Base-by-base conservation (phyloP, 345 rosid species). In the Euphorbia peplus region DNA sequence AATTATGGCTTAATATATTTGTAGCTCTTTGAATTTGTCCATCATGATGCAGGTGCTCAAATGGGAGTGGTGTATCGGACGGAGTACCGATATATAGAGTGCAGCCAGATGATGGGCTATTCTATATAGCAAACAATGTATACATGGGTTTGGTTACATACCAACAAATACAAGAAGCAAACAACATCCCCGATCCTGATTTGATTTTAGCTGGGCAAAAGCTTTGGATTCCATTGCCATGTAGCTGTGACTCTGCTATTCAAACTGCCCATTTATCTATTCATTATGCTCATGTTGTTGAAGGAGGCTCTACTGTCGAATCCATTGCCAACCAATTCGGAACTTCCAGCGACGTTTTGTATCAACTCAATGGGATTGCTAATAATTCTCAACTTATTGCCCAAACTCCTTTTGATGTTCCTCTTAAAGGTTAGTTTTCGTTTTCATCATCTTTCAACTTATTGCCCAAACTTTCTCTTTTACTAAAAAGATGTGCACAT, bases 161-260 rank as follows among this genome's bases (percentile, higher is more conserved):
- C 72, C 32, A 1, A 57, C 78, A 59, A 76, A 90, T 88, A 72
- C 66, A 14, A 58, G 78, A 24, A 18, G 53, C 64, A 14, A 90
- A 86, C 63, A 10, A 1, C 4, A 74, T 88, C 30, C 1, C 60
- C 7, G 19, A 87, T 37, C 0, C 78, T 0, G 0, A 65, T 69
- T 0, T 14, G 30, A 87, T 90, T 25, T 4, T 35, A 0, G 0
- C 21, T 0, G 91, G 87, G 56, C 81, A 86, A 53, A 7, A 19
- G 67, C 64, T 90, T 60, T 66, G 78, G 87, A 85, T 88, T 69
- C 90, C 91, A 15, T 74, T 88, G 37, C 87, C 93, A 1, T 90
- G 90, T 73, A 88, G 96, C 78, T 90, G 91, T 15, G 91, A 84
- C 37, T 32, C 37, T 8, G 56, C 55, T 14, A 81, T 84, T 63